Evolutionary conservation across 495 filamentous ascomycete genomes (phyloP), one percentile per base, ranked within the genome.

Genomic region (Penicillium nucicola): DNA sequence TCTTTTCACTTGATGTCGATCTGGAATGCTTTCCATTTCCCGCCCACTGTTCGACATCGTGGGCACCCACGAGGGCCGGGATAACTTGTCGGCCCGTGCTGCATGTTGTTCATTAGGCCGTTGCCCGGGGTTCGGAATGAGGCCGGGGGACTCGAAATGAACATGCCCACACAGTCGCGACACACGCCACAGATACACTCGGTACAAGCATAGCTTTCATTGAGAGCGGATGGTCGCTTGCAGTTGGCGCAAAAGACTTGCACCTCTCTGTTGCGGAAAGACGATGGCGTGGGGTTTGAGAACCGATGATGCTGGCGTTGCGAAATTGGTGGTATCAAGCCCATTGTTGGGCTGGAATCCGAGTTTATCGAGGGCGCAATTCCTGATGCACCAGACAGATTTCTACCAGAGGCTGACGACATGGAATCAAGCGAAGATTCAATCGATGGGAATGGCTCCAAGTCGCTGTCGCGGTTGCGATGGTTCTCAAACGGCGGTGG

Each of bases 111-210:
- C 42, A 58, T 33, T 11, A 58, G 30, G 22, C 69, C 73, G 65
- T 66, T 69, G 62, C 65, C 60, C 47, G 62, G 48, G 38, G 64
- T 74, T 31, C 70, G 52, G 56, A 71, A 72, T 1, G 66, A 67
- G 7, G 60, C 48, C 0, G 71, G 69, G 9, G 74, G 72, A 42
- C 70, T 77, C 50, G 71, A 73, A 15, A 89, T 86, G 48, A 93
- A 79, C 54, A 87, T 83, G 53, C 87, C 83, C 14, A 95, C 89
- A 51, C 91, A 96, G 35, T 87, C 86, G 45, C 82, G 84, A 61
- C 91, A 96, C 40, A 96, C 78, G 2, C 91, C 91, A 62, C 89
- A 93, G 42, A 96, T 95, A 64, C 91, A 96, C 62, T 96, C 90
- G 0, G 90, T 95, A 68, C 91, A 96, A 11, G 91, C 91, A 62